phyloP scores from a whole-genome alignment of 2,329 filamentous ascomycete species.

The Incumbomyces lentus region DNA sequence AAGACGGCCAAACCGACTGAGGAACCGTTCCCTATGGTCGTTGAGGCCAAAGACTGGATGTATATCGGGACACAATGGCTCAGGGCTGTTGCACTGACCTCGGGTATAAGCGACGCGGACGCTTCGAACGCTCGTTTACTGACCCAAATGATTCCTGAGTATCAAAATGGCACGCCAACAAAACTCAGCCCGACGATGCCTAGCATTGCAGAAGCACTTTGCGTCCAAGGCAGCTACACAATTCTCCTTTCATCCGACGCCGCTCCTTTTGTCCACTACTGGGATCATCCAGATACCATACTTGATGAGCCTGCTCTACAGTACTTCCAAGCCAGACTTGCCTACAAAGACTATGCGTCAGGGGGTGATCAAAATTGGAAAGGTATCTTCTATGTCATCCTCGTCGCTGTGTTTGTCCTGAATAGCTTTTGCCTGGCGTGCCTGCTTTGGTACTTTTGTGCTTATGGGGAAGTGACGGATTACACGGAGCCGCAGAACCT shows the following conservation, averaged over 20 bases:
- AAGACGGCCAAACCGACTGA: constrained; percentile 35
- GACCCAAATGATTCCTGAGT: constrained; percentile 43
- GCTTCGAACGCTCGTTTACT: constrained; percentile 51
- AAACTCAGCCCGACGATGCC: constrained; percentile 42
- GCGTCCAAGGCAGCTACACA: constrained; percentile 58
- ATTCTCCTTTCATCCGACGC: constrained; percentile 50
- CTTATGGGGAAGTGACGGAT: constrained; percentile 57
- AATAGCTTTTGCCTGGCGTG: constrained; percentile 58
- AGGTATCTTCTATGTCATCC: constrained; percentile 55
- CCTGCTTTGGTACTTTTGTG: constrained; percentile 40
- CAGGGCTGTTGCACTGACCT: constrained; percentile 45
- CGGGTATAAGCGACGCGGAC: constrained; percentile 45
- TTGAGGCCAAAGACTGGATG: constrained; percentile 42
- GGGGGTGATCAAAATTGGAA: constrained; percentile 54
- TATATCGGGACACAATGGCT: constrained; percentile 42
- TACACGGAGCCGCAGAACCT: constrained; percentile 69
- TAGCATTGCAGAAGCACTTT: constrained; percentile 62
- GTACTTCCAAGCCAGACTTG: constrained; percentile 53
- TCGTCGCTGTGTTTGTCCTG: constrained; percentile 55
- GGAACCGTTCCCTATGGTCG: constrained; percentile 22
- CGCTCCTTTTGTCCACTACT: constrained; percentile 51
- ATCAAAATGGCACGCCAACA: constrained; percentile 23
- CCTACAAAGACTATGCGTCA: constrained; percentile 59
- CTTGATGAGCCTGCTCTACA: constrained; percentile 42
- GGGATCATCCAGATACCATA: constrained; percentile 31